Evolutionary conservation across 163 green algal species (phyloP).

Genomic region (Scenedesmus sp.): DNA sequence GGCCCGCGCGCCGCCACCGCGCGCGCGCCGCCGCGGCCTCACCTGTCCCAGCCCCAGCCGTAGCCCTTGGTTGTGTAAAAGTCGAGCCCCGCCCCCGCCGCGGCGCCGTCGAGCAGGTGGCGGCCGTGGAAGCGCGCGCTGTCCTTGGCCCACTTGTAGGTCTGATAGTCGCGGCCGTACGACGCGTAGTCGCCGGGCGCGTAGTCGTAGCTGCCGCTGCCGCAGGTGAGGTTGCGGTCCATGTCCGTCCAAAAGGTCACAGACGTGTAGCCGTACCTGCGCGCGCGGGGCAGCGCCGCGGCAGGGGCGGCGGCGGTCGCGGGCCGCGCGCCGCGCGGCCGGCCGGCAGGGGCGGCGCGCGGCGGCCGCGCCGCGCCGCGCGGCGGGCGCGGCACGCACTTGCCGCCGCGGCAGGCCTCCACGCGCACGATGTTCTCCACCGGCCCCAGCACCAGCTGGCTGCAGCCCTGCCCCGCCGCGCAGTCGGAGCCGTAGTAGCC

Average conservation of each 20-base stretch:
- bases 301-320: no score
- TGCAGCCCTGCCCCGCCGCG: background rate
- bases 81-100: background rate
- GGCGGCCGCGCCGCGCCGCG: no score
- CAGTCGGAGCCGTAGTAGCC: constrained; percentile 22
- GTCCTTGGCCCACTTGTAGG: constrained; percentile 6
- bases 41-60: constrained; percentile 36
- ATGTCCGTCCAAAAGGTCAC: constrained; percentile 24
- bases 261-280: constrained; percentile 41
- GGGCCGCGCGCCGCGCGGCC: no score
- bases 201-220: background rate
- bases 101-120: constrained; percentile 13
- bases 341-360: no score
- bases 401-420: no score
- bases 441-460: no score
- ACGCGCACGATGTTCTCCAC: no score
- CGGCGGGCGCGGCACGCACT: no score
- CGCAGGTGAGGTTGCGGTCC: constrained; percentile 18
- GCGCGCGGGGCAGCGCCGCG: no score
- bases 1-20: background rate
- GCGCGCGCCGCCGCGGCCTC: background rate
- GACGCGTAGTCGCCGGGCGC: background rate
- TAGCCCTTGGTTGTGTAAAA: background rate
- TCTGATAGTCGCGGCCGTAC: constrained; percentile 8
- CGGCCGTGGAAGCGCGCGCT: background rate